Percentiles rank a stretch among this genome's conserved stretches.
These are phyloP conservation scores for Enteropsectra breve DNA, from an alignment of 371 early-diverging fungal genomes.

Conservation along the genomic window DNA sequence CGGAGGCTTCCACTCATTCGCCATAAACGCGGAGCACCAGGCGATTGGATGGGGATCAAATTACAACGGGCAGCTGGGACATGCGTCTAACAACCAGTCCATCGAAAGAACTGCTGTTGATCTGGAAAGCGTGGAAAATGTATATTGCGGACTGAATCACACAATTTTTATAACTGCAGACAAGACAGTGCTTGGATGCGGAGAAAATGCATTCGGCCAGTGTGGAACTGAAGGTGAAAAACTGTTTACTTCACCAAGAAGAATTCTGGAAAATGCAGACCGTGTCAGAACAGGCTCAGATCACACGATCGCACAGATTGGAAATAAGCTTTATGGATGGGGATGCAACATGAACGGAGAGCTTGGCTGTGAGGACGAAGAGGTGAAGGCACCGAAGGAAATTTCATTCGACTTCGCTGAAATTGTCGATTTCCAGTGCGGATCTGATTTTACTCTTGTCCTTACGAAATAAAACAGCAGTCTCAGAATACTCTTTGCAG, in stretches of 20 bases:
- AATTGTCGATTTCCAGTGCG: constrained; percentile 51
- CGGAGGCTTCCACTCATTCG: constrained; percentile 76
- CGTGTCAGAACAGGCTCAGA: constrained; percentile 42
- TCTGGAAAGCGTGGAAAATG: constrained; percentile 43
- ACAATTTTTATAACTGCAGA: constrained; percentile 49
- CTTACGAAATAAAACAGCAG: constrained; percentile 42
- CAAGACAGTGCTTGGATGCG: constrained; percentile 51
- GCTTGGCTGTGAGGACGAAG: constrained; percentile 46
- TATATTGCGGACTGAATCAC: constrained; percentile 51
- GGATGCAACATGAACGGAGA: constrained; percentile 50
- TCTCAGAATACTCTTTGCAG: too few relatives aligned
- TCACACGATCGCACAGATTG: constrained; percentile 32
- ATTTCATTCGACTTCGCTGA: constrained; percentile 55
- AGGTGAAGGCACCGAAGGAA: constrained; percentile 24
- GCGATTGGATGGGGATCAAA: constrained; percentile 83
- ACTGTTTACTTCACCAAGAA: constrained; percentile 5
- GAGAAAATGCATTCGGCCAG: constrained; percentile 57
- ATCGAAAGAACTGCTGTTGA: constrained; percentile 28
- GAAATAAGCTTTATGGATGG: constrained; percentile 47
- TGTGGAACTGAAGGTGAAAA: constrained; percentile 43
- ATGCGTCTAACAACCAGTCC: constrained; percentile 52
- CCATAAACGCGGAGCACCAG: constrained; percentile 63
- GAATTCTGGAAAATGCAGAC: constrained; percentile 33
- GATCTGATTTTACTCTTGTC: constrained; percentile 49
- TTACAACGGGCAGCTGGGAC: constrained; percentile 77